A percentile compares a stretch with the other conserved stretches of the same genome.
Conservation (phyloP, 1,284 basidiomycete species). For the Tylopilus orsonianus region DNA sequence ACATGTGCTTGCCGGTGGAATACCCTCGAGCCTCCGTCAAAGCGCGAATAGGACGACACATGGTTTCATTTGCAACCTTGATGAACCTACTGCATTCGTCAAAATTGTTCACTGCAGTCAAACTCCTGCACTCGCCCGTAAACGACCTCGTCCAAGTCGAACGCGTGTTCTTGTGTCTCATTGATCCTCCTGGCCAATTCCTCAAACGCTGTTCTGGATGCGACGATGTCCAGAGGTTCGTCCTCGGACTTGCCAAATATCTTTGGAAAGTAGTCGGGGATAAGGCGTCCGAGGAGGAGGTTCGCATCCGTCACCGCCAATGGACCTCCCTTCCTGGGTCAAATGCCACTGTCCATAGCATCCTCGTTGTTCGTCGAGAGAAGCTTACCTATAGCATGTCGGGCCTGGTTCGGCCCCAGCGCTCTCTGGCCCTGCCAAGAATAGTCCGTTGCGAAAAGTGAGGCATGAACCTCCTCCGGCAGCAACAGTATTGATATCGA, state of each 20-base stretch:
- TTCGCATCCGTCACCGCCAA: slow-evolving; percentile 78
- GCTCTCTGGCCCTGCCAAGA: slow-evolving; percentile 67
- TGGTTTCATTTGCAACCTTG: slow-evolving; percentile 92
- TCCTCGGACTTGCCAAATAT: slow-evolving; percentile 80
- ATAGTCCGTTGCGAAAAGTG: slow-evolving; percentile 50
- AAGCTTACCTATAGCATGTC: slow-evolving; percentile 58
- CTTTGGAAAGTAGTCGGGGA: slow-evolving; percentile 69
- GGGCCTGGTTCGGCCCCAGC: slow-evolving; percentile 77
- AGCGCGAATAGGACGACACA: slow-evolving; percentile 91
- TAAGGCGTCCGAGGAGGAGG: slow-evolving; percentile 68
- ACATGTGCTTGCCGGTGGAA: slow-evolving; percentile 81
- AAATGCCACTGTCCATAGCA: not conserved
- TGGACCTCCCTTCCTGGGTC: slow-evolving; percentile 63
- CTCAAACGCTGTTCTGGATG: slow-evolving; percentile 40
- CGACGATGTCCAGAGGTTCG: slow-evolving; percentile 62
- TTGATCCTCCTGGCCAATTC: slow-evolving; percentile 31
- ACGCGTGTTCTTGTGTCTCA: slow-evolving; percentile 52
- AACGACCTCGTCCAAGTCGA: slow-evolving; percentile 83
- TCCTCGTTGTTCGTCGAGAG: not conserved
- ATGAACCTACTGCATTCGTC: slow-evolving; percentile 61
- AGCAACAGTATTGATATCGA: slow-evolving; percentile 77
- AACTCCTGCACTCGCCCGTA: slow-evolving; percentile 59
- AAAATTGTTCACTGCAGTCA: not conserved
- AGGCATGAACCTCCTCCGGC: slow-evolving; percentile 69
- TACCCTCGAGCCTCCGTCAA: slow-evolving; percentile 90